phyloP scores from a whole-genome alignment of 2,329 filamentous ascomycete species.

The Ascochyta viciae-villosae region DNA sequence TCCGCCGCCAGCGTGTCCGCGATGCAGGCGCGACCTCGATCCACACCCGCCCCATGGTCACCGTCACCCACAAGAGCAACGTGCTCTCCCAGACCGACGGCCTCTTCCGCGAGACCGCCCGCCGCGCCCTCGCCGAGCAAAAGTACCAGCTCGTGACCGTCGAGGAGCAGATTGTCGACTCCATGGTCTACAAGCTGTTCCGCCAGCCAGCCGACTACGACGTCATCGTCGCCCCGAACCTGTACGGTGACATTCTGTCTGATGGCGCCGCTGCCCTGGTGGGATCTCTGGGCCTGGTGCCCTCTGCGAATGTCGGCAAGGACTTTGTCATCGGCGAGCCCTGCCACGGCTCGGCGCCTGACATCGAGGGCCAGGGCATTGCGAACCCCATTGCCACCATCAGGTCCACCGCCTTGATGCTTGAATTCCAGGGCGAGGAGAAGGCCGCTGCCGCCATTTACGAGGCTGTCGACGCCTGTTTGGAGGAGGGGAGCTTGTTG shows the following conservation, averaged over 20 bases:
- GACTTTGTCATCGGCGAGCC: slow-evolving; percentile 96
- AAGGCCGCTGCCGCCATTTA: slow-evolving; percentile 89
- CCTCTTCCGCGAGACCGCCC: slow-evolving; percentile 84
- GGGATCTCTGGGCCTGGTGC: slow-evolving; percentile 88
- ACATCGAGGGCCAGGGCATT: slow-evolving; percentile 91
- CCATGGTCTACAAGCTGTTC: slow-evolving; percentile 99
- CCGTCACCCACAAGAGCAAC: slow-evolving; percentile 98
- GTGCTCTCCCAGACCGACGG: slow-evolving; percentile 96
- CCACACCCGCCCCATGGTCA: slow-evolving; percentile 77
- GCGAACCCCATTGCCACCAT: slow-evolving; percentile 97
- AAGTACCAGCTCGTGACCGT: slow-evolving; percentile 71
- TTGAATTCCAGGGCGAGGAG: slow-evolving; percentile 92
- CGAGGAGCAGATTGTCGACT: slow-evolving; percentile 98
- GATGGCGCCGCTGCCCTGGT: slow-evolving; percentile 95
- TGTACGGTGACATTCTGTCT: slow-evolving; percentile 96
- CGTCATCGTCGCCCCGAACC: slow-evolving; percentile 95
- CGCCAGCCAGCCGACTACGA: slow-evolving; percentile 94
- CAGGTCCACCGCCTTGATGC: slow-evolving; percentile 88
- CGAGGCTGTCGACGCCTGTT: slow-evolving; percentile 85
- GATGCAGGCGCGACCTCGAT: slow-evolving; percentile 64
- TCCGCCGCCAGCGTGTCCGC: slow-evolving; percentile 83
- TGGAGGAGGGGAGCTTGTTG: slow-evolving; percentile 81
- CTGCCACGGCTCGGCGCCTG: slow-evolving; percentile 93
- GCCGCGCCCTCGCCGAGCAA: slow-evolving; percentile 71
- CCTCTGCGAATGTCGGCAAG: slow-evolving; percentile 93